These are phyloP conservation scores for Botrytis cinerea DNA, from an alignment of 2,329 filamentous ascomycete genomes.

Conservation along the genomic window DNA sequence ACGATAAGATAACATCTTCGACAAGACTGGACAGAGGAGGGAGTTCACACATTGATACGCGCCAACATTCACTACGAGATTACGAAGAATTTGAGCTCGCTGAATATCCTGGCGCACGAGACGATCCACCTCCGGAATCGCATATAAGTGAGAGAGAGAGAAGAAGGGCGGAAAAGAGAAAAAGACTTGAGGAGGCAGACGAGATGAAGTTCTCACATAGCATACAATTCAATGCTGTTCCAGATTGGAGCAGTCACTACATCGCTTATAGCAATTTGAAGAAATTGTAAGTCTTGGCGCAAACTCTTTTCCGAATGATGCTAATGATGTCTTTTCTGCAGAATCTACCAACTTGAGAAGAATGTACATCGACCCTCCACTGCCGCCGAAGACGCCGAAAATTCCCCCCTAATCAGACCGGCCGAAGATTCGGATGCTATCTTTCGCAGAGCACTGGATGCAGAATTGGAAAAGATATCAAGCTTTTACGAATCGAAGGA, in stretches of 20 bases:
- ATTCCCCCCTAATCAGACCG: conserved; percentile 76
- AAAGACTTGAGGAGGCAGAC: conserved; percentile 70
- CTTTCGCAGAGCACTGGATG: conserved; percentile 79
- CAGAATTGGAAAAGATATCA: conserved; percentile 90
- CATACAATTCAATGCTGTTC: conserved; percentile 98
- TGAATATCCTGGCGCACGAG: conserved; percentile 33
- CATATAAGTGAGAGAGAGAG: conserved; percentile 27
- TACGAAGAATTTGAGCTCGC: conserved; percentile 40
- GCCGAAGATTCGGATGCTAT: conserved; percentile 72
- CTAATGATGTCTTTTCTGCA: conserved; percentile 43
- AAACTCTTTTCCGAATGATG: background rate
- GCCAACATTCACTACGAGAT: conserved; percentile 25
- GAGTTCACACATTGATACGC: conserved; percentile 9
- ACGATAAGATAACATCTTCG: conserved; percentile 26
- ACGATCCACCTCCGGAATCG: conserved; percentile 19
- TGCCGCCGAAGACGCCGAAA: conserved; percentile 71
- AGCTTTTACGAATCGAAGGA: conserved; percentile 92
- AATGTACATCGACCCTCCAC: conserved; percentile 63
- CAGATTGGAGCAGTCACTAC: conserved; percentile 99
- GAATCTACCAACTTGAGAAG: conserved; percentile 95
- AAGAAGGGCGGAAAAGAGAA: conserved; percentile 64
- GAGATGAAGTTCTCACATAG: conserved; percentile 99
- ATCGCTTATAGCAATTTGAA: conserved; percentile 98
- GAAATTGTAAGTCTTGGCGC: conserved; percentile 71
- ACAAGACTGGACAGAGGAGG: conserved; percentile 30